Base-by-base conservation (phyloP, 495 filamentous ascomycete genomes). In the Aspergillus ostianus region DNA sequence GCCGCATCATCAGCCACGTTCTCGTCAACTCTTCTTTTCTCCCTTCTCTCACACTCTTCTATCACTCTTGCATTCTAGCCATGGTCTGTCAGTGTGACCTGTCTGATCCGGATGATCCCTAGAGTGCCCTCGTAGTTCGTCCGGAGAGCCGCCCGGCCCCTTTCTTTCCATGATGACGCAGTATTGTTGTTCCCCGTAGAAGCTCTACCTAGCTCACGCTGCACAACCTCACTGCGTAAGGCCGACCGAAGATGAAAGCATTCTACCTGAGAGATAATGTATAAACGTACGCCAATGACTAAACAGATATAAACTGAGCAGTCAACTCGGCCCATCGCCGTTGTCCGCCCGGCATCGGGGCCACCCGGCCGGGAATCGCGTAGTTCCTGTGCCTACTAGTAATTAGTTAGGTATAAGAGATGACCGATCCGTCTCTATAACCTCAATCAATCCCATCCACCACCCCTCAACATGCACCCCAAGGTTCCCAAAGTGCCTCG, bases 401-500 rank as follows among this genome's bases (percentile, higher is more conserved):
- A n/a, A n/a, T n/a, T n/a, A n/a, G n/a, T n/a, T n/a, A n/a, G n/a
- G n/a, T n/a, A n/a, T n/a, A 41, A 41, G 36, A 41, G 9, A 15
- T 1, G 10, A 62, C 57, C 56, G 29, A 44, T 46, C 36, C 45
- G 7, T 19, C 20, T 20, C 41, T 21, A 19, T 9, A n/a, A 56
- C 36, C 20, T 20, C 18, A 49, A 9, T 19, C 51, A 41, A 55
- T 29, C 18, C 13, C 30, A 36, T 46, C 27, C 29, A 18, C 36
- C 18, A 51, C n/a, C 52, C 47, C 12, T 18, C 6, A 48, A 44
- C 52, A 46, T 41, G 20, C 9, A 12, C n/a, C 9, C 36, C 36
- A 1, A 7, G 54, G 49, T 52, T 49, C 23, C 51, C 20, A 68
- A 67, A 26, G 76, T 77, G 75, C 57, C 68, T 62, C 73, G 73